Evolutionary conservation across 805 yeast genomes (phyloP), one percentile per base, ranked within the genome.

Genomic region (Monosporozyma solicola): DNA sequence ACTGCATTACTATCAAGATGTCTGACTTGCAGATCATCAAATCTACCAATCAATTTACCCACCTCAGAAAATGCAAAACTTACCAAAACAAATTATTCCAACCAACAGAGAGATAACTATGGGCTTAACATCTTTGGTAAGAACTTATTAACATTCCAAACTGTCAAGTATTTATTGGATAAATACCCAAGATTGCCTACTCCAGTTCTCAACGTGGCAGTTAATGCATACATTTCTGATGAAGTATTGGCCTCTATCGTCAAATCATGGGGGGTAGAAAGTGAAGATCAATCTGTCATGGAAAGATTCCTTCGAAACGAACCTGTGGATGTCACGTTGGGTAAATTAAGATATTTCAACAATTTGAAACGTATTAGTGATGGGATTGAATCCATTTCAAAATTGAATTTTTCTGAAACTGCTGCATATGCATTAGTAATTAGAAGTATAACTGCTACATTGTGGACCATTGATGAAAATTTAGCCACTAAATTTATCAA

Each of bases 171-270:
- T 60, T 73, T 92, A 54, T 72, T 89, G 61, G 70, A 83, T 50
- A 81, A 79, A 58, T 90, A 90, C 67, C 99, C 99, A 51, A 80
- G 99, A 66, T 76, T 94, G 50, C 99, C 99, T 16, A 77, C 85
- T 56, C 78, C 82, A 8, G 84, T 91, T 29, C 78, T 89, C 53
- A 80, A 83, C 60, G 81, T 83, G 6, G 87, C 95, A 0, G 83
- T 86, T 8, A 84, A 87, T 59, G 78, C 94, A 0, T 87, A 82
- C 65, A 77, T 86, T 64, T 87, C 92, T 3, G 78, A 80, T 37
- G 78, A 75, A 15, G 77, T 89, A 0, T 74, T 94, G 53, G 73
- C 80, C 39, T 79, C 78, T 49, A 73, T 90, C 27, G 97, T 90
- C 37, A 77, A 76, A 61, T 64, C 72, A 20, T 94, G 97, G 97